A percentile compares a stretch with the other conserved stretches of the same genome.
These are phyloP conservation scores for Rugonectria rugulosa DNA, from an alignment of 2,329 filamentous ascomycete species.

Conservation along the genomic window DNA sequence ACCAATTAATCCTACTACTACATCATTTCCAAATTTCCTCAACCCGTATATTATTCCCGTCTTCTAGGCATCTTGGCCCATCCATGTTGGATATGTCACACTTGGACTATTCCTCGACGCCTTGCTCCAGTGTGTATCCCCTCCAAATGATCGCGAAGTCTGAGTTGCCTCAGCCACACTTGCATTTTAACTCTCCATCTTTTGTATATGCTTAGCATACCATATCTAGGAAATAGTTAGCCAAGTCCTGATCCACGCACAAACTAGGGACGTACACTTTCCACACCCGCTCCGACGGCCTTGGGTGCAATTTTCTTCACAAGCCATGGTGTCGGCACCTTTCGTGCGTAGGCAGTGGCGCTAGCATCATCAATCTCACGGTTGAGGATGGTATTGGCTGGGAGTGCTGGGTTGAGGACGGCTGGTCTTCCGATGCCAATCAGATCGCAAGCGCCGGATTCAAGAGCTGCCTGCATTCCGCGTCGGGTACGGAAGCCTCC, in stretches of 20 bases:
- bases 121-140: too few relatives aligned
- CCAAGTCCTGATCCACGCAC: background rate
- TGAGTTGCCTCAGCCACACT: background rate
- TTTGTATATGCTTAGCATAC: constrained; percentile 6
- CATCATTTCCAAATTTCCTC: too few relatives aligned
- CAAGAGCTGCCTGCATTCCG: constrained; percentile 52
- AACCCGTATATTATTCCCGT: too few relatives aligned
- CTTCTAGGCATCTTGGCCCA: too few relatives aligned
- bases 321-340: constrained; percentile 26
- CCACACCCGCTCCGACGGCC: constrained; percentile 26
- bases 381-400: constrained; percentile 37
- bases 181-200: background rate
- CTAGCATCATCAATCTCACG: constrained; percentile 23
- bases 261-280: constrained; percentile 21
- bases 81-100: too few relatives aligned
- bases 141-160: background rate
- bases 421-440: constrained; percentile 52
- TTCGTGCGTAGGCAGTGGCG: constrained; percentile 19
- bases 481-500: constrained; percentile 65
- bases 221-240: background rate
- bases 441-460: constrained; percentile 50
- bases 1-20: too few relatives aligned
- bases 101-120: too few relatives aligned
- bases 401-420: constrained; percentile 47
- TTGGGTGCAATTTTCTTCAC: constrained; percentile 26